Evolutionary conservation across 1,284 basidiomycete genomes (phyloP), one percentile per base, ranked within the genome.

Genomic region (Uromyces viciae-fabae): DNA sequence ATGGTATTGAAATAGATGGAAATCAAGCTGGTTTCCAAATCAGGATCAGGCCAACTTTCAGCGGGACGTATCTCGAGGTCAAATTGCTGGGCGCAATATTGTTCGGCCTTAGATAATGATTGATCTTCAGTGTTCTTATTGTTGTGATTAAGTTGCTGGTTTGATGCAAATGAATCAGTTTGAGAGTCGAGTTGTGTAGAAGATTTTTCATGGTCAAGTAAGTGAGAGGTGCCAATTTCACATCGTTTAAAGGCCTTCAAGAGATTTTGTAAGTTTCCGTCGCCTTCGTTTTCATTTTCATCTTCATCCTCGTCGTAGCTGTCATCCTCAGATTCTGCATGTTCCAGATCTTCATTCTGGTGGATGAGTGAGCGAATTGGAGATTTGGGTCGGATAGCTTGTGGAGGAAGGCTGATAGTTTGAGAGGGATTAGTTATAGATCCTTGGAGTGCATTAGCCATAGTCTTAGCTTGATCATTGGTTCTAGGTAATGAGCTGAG

Each of bases 401-500:
- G 33, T 17, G 22, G 42, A n/a, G 40, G 8, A 31, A 31, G 7
- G 40, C 8, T 17, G 17, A 33, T 71, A 22, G 25, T 64, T 19
- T 49, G 14, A 28, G 52, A 54, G 7, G 17, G 38, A 42, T 56
- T 31, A 73, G 38, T 3, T 31, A 66, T 52, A 33, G 75, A 62
- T 38, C 31, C 40, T 31, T 75, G 36, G 1, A 60, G 73, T 9
- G 58, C 68, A 33, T 73, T 64, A 28, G 69, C 77, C 56, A 72
- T 58, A 9, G 46, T 43, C n/a, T 62, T 68, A 43, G 77, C 66
- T 58, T 80, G 77, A 38, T 72, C 69, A 25, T 25, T 52, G 3
- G 77, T 80, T 43, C 76, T 54, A 31, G 76, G 76, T 33, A 78
- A 56, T 31, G 54, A 56, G 56, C 42, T 58, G 11, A 73, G 25